Percentiles rank a stretch among this genome's conserved stretches.
These are phyloP conservation scores for Rhamnella rubrinervis DNA, from an alignment of 331 rosid species.

Conservation along the genomic window DNA sequence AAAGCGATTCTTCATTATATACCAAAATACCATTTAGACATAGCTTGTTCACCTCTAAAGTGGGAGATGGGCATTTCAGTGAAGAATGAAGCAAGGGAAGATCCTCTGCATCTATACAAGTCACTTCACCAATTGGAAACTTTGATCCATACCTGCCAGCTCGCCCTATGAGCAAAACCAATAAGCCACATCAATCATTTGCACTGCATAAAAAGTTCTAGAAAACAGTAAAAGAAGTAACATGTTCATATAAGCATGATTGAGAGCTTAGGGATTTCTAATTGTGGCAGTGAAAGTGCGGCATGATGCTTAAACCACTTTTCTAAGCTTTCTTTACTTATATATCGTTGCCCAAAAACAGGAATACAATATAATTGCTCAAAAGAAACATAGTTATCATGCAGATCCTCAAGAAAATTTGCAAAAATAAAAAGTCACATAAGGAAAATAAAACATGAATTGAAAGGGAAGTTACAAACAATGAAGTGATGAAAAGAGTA, in stretches of 20 bases:
- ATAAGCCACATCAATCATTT: conserved; percentile 13
- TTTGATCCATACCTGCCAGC: conserved; percentile 94
- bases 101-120: conserved; percentile 66
- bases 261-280: neutral
- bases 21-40: neutral
- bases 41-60: conserved; percentile 59
- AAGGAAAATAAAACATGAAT: neutral
- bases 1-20: neutral
- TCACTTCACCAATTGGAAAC: conserved; percentile 84
- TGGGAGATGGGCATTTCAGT: conserved; percentile 67
- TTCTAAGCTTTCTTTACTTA: no score
- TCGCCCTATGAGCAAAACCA: conserved; percentile 68
- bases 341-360: no score
- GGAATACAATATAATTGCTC: no score
- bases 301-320: neutral
- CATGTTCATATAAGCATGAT: neutral
- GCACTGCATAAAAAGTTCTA: neutral
- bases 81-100: conserved; percentile 82
- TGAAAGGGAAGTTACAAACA: no score
- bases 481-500: no score
- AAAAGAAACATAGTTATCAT: neutral
- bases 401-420: neutral
- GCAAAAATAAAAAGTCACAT: neutral
- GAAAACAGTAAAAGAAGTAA: neutral
- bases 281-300: neutral